phyloP scores from a whole-genome alignment of 2,329 filamentous ascomycete species.

The Gliomastix tumulicola region DNA sequence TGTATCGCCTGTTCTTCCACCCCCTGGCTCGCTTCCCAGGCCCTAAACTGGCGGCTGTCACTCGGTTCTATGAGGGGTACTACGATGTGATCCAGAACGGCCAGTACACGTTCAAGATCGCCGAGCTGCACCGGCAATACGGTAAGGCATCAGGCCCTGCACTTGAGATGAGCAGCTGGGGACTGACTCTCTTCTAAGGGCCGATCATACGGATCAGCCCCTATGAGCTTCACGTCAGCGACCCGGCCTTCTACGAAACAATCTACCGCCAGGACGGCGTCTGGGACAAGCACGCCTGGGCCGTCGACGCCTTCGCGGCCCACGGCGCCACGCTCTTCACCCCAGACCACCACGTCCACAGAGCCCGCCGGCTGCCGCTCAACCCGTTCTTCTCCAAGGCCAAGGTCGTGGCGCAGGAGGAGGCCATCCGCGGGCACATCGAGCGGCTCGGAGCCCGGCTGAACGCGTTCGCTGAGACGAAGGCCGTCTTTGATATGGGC shows the following conservation, averaged over 20 bases:
- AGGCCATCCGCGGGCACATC: conserved; percentile 6
- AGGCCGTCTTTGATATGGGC: neutral
- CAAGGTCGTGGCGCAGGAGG: neutral
- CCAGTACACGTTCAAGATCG: conserved; percentile 1
- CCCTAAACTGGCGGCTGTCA: conserved; percentile 7
- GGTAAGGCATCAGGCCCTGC: neutral
- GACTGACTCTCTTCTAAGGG: neutral
- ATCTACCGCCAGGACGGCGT: conserved; percentile 3
- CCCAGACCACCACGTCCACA: conserved; percentile 3
- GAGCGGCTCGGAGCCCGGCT: conserved; percentile 5
- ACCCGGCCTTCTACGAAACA: neutral
- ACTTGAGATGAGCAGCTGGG: neutral
- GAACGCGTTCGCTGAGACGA: neutral
- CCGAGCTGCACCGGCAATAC: conserved; percentile 1
- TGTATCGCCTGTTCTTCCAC: conserved; percentile 4
- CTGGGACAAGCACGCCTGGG: conserved; percentile 3
- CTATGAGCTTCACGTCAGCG: conserved; percentile 2
- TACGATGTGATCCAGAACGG: neutral
- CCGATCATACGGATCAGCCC: conserved; percentile 4
- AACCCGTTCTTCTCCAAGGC: conserved; percentile 3
- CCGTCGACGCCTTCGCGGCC: conserved; percentile 4
- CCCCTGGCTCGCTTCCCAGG: conserved; percentile 8
- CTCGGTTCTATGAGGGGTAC: conserved; percentile 1
- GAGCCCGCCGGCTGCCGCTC: conserved; percentile 1
- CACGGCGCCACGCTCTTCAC: conserved; percentile 7